These are phyloP conservation scores for Abrus pulchellus DNA, from an alignment of 306 rosid species.

Conservation along the genomic window DNA sequence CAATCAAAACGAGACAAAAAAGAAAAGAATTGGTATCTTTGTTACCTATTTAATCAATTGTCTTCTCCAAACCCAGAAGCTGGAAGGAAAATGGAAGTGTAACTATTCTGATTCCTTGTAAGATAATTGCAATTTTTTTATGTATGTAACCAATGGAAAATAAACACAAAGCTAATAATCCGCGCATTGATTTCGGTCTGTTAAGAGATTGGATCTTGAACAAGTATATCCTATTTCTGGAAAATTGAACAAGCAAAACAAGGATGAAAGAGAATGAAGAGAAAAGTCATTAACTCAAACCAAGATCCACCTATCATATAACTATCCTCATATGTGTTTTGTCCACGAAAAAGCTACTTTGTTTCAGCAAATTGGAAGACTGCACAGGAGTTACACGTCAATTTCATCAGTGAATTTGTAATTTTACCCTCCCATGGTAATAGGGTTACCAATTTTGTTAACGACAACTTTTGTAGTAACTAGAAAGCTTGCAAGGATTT, in stretches of 20 bases:
- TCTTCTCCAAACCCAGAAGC: constrained; percentile 25
- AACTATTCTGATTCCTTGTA: constrained; percentile 14
- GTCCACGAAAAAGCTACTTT: not conserved
- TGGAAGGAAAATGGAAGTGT: constrained; percentile 40
- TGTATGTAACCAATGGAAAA: constrained; percentile 12
- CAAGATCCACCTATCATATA: constrained; percentile 2
- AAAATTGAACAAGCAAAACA: constrained; percentile 46
- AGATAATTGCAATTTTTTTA: constrained; percentile 9
- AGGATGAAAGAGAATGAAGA: constrained; percentile 8
- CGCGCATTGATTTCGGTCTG: constrained; percentile 32
- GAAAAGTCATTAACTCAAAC: constrained; percentile 5
- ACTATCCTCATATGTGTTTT: not conserved
- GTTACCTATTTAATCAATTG: constrained; percentile 24
- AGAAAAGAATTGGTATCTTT: constrained; percentile 3
- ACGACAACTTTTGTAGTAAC: too few species aligned
- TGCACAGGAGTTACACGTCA: not conserved
- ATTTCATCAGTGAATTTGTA: not conserved
- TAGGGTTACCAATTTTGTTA: not conserved
- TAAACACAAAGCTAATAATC: constrained; percentile 7
- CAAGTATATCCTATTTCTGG: constrained; percentile 41
- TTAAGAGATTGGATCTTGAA: constrained; percentile 46
- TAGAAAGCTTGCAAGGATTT: not conserved
- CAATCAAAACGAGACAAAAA: not conserved
- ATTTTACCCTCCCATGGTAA: not conserved
- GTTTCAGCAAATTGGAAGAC: constrained; percentile 4